phyloP scores from a whole-genome alignment of 257 asterid genomes.

The Capsicum rhomboideum region DNA sequence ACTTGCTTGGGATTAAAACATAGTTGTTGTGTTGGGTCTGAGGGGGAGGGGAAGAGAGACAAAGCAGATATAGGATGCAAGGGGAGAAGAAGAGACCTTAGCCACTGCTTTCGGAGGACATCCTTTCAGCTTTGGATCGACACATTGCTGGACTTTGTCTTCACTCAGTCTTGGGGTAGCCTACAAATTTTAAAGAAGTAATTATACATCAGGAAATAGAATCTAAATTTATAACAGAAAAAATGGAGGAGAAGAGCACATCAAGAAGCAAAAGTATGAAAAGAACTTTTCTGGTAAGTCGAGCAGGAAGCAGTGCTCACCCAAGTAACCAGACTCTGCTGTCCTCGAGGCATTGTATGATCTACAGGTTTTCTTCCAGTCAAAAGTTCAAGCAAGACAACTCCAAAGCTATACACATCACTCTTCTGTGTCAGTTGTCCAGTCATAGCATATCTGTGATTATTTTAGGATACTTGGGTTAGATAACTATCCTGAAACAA shows the following conservation, averaged over 20 bases:
- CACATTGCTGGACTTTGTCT: conserved; percentile 35
- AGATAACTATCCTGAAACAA: not conserved
- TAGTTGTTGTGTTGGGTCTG: not conserved
- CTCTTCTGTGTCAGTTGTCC: conserved; percentile 19
- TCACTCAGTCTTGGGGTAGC: conserved; percentile 35
- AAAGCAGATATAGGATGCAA: not conserved
- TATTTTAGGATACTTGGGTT: not conserved
- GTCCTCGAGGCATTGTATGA: conserved; percentile 31
- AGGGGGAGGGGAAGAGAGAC: not conserved
- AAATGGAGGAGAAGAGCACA: not conserved
- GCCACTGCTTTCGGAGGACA: conserved; percentile 17
- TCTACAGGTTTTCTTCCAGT: conserved; percentile 37
- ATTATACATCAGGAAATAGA: not conserved
- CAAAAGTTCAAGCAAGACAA: conserved; percentile 29
- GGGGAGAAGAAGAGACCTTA: conserved; percentile 1
- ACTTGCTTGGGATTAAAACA: not conserved
- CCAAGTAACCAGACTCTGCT: conserved; percentile 21
- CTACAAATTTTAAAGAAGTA: not conserved
- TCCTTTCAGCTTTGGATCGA: conserved; percentile 24
- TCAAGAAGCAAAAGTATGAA: not conserved
- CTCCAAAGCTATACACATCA: conserved; percentile 30
- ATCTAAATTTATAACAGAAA: not conserved
- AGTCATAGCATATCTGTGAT: conserved; percentile 17
- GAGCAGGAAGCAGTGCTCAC: conserved; percentile 1
- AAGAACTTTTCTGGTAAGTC: not conserved